Base-by-base conservation (phyloP, 2,329 filamentous ascomycete genomes). In the Amauroascus verrucosus region DNA sequence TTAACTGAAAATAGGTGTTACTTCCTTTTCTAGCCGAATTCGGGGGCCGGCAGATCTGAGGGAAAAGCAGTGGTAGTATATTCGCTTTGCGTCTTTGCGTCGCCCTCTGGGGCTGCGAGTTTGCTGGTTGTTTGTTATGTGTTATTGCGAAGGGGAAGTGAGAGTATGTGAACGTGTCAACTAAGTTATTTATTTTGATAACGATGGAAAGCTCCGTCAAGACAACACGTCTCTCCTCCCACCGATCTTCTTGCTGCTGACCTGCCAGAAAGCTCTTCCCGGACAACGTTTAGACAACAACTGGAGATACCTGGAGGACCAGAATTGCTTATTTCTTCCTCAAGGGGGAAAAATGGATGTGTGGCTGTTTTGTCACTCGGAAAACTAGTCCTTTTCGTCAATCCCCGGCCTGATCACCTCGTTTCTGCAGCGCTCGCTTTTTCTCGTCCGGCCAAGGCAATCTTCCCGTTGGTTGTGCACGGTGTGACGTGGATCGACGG, bases 401-500 rank as follows among this genome's bases (percentile, higher is more conserved):
- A 5, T 30, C 13, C 5, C 13, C 41, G 14, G 16, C 5, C 11
- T 33, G 28, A 46, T 28, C 48, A 2, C 24, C 13, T 22, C 26
- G 48, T 24, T 14, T 46, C 41, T 52, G 41, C 50, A 38, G 41
- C n/a, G 26, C 7, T 45, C 24, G 20, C 9, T 26, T 52, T 45
- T 52, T 45, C 41, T 26, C 40, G 37, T 52, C 50, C 40, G 22
- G 20, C 22, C 37, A 51, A 24, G 32, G 32, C 13, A 37, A n/a
- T 51, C 48, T 43, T 51, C 40, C 48, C 37, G 48, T 51, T 51
- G 48, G 48, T 14, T 13, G 28, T 4, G 35, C 48, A 43, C 41
- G 13, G 50, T 52, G 50, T 52, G 50, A 52, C 50, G 50, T 46
- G 50, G 50, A 46, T 52, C 43, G 41, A 35, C 50, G 50, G 32